Conservation (phyloP, 2,329 filamentous ascomycete genomes). For the Didymosphaeria variabile region DNA sequence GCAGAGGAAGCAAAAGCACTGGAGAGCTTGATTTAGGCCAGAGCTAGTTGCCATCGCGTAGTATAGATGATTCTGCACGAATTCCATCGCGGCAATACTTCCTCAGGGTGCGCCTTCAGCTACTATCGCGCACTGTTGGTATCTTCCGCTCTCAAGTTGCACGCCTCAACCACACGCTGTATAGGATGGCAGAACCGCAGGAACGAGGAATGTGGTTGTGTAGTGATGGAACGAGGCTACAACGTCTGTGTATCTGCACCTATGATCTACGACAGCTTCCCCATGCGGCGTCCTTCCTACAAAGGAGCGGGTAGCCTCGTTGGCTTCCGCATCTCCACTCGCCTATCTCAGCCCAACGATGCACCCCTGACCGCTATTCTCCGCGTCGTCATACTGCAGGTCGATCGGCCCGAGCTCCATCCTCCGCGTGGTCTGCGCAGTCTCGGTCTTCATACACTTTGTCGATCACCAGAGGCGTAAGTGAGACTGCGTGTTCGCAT, state of each 20-base stretch:
- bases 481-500: neutral
- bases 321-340: slow-evolving; percentile 38
- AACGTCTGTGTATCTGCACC: too few species aligned
- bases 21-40: neutral
- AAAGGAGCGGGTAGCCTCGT: slow-evolving; percentile 22
- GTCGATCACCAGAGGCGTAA: neutral
- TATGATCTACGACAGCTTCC: too few species aligned
- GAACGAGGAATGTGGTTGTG: too few species aligned
- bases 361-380: slow-evolving; percentile 33
- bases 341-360: slow-evolving; percentile 35
- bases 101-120: neutral
- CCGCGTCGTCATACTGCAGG: slow-evolving; percentile 38
- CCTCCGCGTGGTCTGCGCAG: slow-evolving; percentile 13
- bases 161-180: too few species aligned
- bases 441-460: neutral
- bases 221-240: too few species aligned
- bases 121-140: neutral
- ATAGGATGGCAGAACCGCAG: too few species aligned
- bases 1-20: too few species aligned
- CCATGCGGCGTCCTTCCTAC: slow-evolving; percentile 9
- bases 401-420: slow-evolving; percentile 21
- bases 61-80: neutral
- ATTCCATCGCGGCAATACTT: neutral
- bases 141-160: neutral
- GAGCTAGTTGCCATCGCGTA: neutral